A percentile compares a stretch with the other conserved stretches of the same genome.
These are phyloP conservation scores for Candida maesae DNA, from an alignment of 805 yeast species.

Conservation along the genomic window DNA sequence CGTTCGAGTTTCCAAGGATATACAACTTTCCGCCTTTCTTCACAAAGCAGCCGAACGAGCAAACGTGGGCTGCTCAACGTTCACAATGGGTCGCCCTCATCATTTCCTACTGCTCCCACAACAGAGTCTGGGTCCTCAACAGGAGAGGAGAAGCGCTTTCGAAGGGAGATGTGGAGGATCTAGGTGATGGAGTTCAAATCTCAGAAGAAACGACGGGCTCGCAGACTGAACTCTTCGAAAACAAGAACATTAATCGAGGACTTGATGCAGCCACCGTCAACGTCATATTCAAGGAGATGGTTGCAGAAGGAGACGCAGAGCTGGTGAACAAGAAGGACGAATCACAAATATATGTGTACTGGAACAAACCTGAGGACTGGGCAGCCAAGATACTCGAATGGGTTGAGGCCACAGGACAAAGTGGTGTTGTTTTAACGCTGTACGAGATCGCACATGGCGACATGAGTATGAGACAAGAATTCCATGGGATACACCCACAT, in stretches of 20 bases:
- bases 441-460: constrained; percentile 77
- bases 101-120: constrained; percentile 52
- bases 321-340: constrained; percentile 42
- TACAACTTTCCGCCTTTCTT: constrained; percentile 82
- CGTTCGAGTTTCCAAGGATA: constrained; percentile 15
- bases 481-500: constrained; percentile 56
- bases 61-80: constrained; percentile 72
- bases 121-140: constrained; percentile 52
- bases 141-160: constrained; percentile 30
- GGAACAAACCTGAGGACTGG: constrained; percentile 73
- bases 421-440: constrained; percentile 70
- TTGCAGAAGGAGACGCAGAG: constrained; percentile 52
- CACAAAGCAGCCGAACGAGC: constrained; percentile 82
- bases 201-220: constrained; percentile 7
- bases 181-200: constrained; percentile 7
- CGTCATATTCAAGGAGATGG: constrained; percentile 56
- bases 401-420: constrained; percentile 78
- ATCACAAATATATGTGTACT: constrained; percentile 41
- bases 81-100: constrained; percentile 73
- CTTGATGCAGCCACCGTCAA: constrained; percentile 51
- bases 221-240: constrained; percentile 40
- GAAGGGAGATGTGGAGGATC: constrained; percentile 22
- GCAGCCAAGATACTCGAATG: constrained; percentile 56
- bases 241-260: constrained; percentile 46
- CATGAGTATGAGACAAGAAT: constrained; percentile 48